A percentile compares a stretch with the other conserved stretches of the same genome.
Evolutionary conservation across 2,329 filamentous ascomycete genomes (phyloP).

Genomic region (Colletotrichum costaricense): DNA sequence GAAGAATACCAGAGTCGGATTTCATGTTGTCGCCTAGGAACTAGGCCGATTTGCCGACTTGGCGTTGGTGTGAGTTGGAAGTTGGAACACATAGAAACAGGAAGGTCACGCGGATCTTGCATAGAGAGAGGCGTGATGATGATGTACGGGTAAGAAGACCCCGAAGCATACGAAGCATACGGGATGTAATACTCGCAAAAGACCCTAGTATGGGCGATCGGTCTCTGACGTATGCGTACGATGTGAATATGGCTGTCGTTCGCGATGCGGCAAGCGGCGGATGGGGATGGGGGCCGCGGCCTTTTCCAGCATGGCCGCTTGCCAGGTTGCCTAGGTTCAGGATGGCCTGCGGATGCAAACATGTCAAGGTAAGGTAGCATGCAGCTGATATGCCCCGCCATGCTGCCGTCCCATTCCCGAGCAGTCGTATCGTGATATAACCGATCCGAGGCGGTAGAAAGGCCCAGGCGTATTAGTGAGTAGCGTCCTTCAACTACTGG

Average conservation of each 20-base stretch:
- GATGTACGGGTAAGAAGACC: not conserved
- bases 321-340: not conserved
- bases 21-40: too few species aligned
- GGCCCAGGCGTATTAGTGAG: not conserved
- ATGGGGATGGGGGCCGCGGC: not conserved
- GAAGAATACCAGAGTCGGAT: too few species aligned
- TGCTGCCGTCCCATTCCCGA: conserved; percentile 8
- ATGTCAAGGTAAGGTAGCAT: conserved; percentile 8
- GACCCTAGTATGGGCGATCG: not conserved
- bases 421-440: conserved; percentile 1
- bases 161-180: too few species aligned
- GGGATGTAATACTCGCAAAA: not conserved
- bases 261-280: conserved; percentile 15
- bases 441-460: not conserved
- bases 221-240: not conserved
- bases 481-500: not conserved
- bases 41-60: not conserved
- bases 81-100: not conserved
- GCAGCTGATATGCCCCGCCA: not conserved
- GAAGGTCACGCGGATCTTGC: not conserved
- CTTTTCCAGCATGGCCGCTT: not conserved
- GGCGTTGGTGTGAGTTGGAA: not conserved
- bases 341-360: not conserved
- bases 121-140: not conserved
- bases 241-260: not conserved